These are phyloP conservation scores for Raffaelea arxii DNA, from an alignment of 2,329 filamentous ascomycete genomes.

Conservation along the genomic window DNA sequence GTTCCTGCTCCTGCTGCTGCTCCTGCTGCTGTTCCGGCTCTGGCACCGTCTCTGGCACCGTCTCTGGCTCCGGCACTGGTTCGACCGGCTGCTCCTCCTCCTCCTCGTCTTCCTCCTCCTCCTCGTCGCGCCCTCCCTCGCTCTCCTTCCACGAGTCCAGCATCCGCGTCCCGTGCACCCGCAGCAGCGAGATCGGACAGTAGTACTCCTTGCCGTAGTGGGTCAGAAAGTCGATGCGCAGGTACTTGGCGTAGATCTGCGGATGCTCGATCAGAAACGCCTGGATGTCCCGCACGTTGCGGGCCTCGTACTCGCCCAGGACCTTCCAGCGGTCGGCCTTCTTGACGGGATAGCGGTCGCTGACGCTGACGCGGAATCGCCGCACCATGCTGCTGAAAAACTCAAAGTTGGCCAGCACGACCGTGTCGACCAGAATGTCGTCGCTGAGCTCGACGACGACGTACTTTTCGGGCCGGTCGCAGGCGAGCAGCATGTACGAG, in stretches of 20 bases:
- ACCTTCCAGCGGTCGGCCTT: slow-evolving; percentile 89
- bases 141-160: slow-evolving; percentile 86
- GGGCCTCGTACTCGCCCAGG: slow-evolving; percentile 78
- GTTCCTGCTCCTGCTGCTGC: slow-evolving; percentile 11
- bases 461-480: slow-evolving; percentile 79
- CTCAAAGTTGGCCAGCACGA: slow-evolving; percentile 97
- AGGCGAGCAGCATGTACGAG: slow-evolving; percentile 94
- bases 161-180: slow-evolving; percentile 94
- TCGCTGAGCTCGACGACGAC: slow-evolving; percentile 91
- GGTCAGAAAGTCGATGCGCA: slow-evolving; percentile 82
- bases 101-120: slow-evolving; percentile 39
- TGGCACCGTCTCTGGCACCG: slow-evolving; percentile 1
- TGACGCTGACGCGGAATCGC: slow-evolving; percentile 82
- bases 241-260: slow-evolving; percentile 88
- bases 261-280: slow-evolving; percentile 91
- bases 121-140: slow-evolving; percentile 56
- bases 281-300: slow-evolving; percentile 88
- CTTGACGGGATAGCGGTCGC: slow-evolving; percentile 90
- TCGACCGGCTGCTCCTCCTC: slow-evolving; percentile 31
- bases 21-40: slow-evolving; percentile 22
- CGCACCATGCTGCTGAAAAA: slow-evolving; percentile 98
- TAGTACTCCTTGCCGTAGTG: slow-evolving; percentile 97
- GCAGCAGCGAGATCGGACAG: slow-evolving; percentile 80
- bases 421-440: slow-evolving; percentile 75
- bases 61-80: neutral